phyloP scores from a whole-genome alignment of 2,329 filamentous ascomycete species.

The Exophiala sideris region DNA sequence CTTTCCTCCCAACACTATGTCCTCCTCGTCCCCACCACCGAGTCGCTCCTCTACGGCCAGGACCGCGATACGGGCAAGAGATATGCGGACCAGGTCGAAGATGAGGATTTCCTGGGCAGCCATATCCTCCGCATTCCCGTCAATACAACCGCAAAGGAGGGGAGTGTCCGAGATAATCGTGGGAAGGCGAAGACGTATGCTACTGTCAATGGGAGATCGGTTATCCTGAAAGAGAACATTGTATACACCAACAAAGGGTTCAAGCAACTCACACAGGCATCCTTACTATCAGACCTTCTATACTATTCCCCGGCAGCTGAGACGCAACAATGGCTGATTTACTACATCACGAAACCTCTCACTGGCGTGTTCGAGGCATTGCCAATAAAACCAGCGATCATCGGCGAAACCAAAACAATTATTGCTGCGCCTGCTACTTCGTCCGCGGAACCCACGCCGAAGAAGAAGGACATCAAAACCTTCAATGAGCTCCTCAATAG shows the following conservation, averaged over 20 bases:
- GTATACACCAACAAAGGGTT: slow-evolving; percentile 98
- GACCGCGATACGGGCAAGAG: slow-evolving; percentile 78
- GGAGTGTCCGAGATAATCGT: slow-evolving; percentile 76
- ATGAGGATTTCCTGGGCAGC: slow-evolving; percentile 93
- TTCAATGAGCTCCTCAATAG: slow-evolving; percentile 87
- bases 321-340: slow-evolving; percentile 89
- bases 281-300: slow-evolving; percentile 75
- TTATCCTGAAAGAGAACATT: slow-evolving; percentile 89
- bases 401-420: slow-evolving; percentile 27
- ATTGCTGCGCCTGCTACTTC: slow-evolving; percentile 28
- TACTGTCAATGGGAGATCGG: slow-evolving; percentile 86
- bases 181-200: slow-evolving; percentile 92
- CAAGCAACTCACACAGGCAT: slow-evolving; percentile 84
- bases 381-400: slow-evolving; percentile 33
- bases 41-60: slow-evolving; percentile 81
- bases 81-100: slow-evolving; percentile 76
- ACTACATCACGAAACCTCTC: slow-evolving; percentile 88
- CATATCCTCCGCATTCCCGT: slow-evolving; percentile 86
- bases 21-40: slow-evolving; percentile 87
- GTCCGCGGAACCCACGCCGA: slow-evolving; percentile 44
- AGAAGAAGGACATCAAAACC: slow-evolving; percentile 85
- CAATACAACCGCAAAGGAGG: slow-evolving; percentile 51
- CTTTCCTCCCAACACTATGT: slow-evolving; percentile 87
- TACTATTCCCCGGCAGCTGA: slow-evolving; percentile 90
- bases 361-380: slow-evolving; percentile 77